Base-by-base conservation (phyloP, 768 basidiomycete genomes). In the Panaeolus papilionaceus region DNA sequence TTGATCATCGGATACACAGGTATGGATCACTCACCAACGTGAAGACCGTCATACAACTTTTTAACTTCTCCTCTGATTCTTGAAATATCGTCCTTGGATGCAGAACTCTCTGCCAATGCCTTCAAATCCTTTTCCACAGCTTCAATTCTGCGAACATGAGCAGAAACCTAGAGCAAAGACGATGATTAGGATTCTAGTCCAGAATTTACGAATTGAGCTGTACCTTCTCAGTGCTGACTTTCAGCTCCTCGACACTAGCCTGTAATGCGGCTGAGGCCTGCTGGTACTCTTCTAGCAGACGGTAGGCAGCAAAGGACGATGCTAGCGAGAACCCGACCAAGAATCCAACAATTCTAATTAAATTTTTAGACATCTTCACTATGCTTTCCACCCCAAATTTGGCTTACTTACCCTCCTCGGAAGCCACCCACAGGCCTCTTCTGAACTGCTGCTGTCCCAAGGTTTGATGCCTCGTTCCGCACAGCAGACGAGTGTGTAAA, bases 271-370 rank as follows among this genome's bases (percentile, higher is more conserved):
- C 90, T 3, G 94, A 95, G 38, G 95, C 95, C 49, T 85, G 82
- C 78, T 94, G 93, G 79, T 96, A 95, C 80, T 97, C 96, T 70
- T 97, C 94, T 61, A 96, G 80, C 20, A 98, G 83, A 76, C 93
- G 89, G 77, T 95, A 97, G 33, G 94, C 91, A 47, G 94, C 93
- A 72, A 90, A 87, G 0, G 92, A 90, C 0, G 95, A 94, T 1
- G 95, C 94, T 40, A 96, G 78, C 5, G 95, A 95, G 81, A 97
- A 96, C 1, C 95, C 96, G 71, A 96, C 88, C 40, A 98, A 77
- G 75, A 95, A 95, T 0, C 94, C 94, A 47, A 95, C 85, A 65
- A 95, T 88, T 62, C 93, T 95, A 71, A 23, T 64, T 38, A 63
- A 68, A 58, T 45, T 67, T 44, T 49, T 1, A 49, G 23, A 10